Conservation (phyloP, 2,329 filamentous ascomycete species). For the Venturia pyrina region DNA sequence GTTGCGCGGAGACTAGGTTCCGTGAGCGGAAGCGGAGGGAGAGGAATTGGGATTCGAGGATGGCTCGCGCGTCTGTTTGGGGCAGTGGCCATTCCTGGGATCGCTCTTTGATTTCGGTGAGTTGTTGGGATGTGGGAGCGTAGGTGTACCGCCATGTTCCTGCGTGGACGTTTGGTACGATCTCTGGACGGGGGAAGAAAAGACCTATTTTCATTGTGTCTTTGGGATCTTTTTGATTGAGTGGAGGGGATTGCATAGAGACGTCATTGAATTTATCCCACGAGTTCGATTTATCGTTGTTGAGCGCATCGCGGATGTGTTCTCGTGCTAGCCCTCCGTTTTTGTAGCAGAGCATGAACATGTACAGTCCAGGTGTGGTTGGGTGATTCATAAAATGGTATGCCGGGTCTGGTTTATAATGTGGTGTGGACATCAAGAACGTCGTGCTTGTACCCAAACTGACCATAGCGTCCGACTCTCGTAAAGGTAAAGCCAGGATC, state of each 20-base stretch:
- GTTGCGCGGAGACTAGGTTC: slow-evolving; percentile 50
- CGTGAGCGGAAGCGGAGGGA: slow-evolving; percentile 79
- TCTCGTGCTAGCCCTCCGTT: slow-evolving; percentile 92
- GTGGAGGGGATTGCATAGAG: slow-evolving; percentile 56
- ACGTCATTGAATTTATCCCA: slow-evolving; percentile 77
- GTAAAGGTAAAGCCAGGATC: slow-evolving; percentile 80
- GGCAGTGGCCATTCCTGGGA: slow-evolving; percentile 47
- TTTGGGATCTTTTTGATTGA: slow-evolving; percentile 47
- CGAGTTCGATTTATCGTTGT: slow-evolving; percentile 30
- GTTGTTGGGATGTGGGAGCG: slow-evolving; percentile 34
- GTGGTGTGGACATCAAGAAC: slow-evolving; percentile 93
- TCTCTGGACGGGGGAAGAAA: slow-evolving; percentile 93
- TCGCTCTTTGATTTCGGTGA: slow-evolving; percentile 33
- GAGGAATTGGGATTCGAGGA: slow-evolving; percentile 90
- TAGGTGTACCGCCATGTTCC: slow-evolving; percentile 80
- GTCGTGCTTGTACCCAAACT: slow-evolving; percentile 92
- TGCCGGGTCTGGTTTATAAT: slow-evolving; percentile 77
- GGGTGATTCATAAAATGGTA: slow-evolving; percentile 99
- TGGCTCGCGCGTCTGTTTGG: slow-evolving; percentile 67
- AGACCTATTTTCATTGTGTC: slow-evolving; percentile 73
- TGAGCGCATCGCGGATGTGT: slow-evolving; percentile 72
- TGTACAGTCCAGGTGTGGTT: slow-evolving; percentile 80
- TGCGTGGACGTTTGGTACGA: slow-evolving; percentile 79
- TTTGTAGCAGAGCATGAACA: slow-evolving; percentile 99
- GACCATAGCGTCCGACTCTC: slow-evolving; percentile 84